These are phyloP conservation scores for Phaeosphaeria sp. DNA, from an alignment of 2,329 filamentous ascomycete species.

Conservation along the genomic window DNA sequence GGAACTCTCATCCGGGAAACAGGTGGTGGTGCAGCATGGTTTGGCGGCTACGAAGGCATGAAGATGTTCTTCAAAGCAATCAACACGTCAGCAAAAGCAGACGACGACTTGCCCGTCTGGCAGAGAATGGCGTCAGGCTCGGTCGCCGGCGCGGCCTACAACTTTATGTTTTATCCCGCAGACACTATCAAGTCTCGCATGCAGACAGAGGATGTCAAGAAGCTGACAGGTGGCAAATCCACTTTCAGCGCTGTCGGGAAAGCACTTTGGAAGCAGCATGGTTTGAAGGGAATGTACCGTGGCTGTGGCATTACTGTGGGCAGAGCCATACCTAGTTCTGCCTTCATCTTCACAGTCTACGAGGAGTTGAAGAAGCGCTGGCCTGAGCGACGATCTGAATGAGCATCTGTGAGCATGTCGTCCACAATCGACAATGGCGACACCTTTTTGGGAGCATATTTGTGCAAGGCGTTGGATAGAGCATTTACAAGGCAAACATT, in stretches of 20 bases:
- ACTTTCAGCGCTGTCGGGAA: constrained; percentile 76
- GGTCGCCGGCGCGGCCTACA: constrained; percentile 89
- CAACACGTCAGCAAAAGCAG: constrained; percentile 48
- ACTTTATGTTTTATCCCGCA: constrained; percentile 95
- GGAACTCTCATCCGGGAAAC: constrained; percentile 94
- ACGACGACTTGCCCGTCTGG: constrained; percentile 74
- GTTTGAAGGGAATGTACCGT: constrained; percentile 84
- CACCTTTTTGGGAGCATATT: not conserved
- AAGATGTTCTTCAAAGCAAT: constrained; percentile 71
- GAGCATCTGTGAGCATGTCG: constrained; percentile 1
- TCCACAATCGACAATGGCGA: not conserved
- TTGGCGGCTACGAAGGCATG: constrained; percentile 64
- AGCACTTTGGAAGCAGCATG: constrained; percentile 81
- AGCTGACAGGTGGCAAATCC: constrained; percentile 58
- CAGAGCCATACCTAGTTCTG: constrained; percentile 91
- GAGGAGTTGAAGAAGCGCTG: constrained; percentile 73
- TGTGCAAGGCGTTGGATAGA: constrained; percentile 8
- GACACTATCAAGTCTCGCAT: constrained; percentile 98
- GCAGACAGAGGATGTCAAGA: constrained; percentile 80
- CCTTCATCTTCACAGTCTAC: constrained; percentile 96
- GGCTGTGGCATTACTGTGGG: constrained; percentile 93
- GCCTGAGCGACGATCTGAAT: constrained; percentile 27
- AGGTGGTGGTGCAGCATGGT: constrained; percentile 93
- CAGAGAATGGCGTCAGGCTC: constrained; percentile 90
- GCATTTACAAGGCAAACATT: constrained; percentile 11